Evolutionary conservation across 2,329 filamentous ascomycete genomes (phyloP), one percentile per base, ranked within the genome.

Genomic region (Cercospora citrullina): DNA sequence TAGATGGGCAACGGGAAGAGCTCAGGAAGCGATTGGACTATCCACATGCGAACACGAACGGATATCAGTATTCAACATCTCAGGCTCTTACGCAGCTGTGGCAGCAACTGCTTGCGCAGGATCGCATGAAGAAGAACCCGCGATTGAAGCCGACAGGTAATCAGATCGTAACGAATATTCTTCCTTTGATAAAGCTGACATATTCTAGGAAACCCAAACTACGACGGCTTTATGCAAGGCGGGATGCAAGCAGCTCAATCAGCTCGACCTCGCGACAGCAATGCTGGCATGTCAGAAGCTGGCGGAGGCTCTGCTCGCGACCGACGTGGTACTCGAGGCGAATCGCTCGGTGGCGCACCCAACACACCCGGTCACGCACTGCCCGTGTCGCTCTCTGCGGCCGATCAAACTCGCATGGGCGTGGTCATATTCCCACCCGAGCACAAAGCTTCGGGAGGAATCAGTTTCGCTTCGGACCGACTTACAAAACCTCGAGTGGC

Each of bases 71-170:
- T 82, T 92, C 92, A 75, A 91, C 91, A 18, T 96, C 91, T 64
- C 85, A 89, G 70, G 93, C 93, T 7, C 83, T 99, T 4, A 89
- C 92, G 65, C 88, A 89, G 64, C 86, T 98, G 18, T 87, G 97
- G 68, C 90, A 94, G 76, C 93, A 90, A 71, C 87, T 98, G 39
- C 87, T 96, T 79, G 88, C 87, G 66, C 89, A 89, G 63, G 94
- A 97, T 79, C 94, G 95, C 79, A 89, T 89, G 69, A 96, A 96
- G 84, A 97, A 97, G 80, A 90, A 92, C 67, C 93, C 80, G 31
- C 76, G 82, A 57, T 78, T 84, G 42, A 73, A 76, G 45, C 73
- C 77, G 4, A 75, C 74, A 4, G 71, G 69, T 67, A 61, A 12
- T n/a, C 28, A 16, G 14, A 10, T n/a, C 18, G 18, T 68, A 10